These are phyloP conservation scores for Austroboletus festivus DNA, from an alignment of 768 basidiomycete species.

Conservation along the genomic window DNA sequence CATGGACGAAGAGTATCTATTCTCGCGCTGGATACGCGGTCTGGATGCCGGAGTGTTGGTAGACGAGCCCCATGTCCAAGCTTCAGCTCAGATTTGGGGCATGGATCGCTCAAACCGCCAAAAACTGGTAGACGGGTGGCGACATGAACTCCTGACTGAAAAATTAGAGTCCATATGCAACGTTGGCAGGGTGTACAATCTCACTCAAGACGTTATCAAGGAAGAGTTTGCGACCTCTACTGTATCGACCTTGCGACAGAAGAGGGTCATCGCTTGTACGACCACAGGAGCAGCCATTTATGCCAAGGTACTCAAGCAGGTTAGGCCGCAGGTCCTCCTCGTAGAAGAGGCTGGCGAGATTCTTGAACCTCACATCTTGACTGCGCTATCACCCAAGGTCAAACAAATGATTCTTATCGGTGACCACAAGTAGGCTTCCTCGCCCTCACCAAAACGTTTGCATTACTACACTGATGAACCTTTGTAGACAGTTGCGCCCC, in stretches of 20 bases:
- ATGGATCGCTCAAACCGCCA: slow-evolving; percentile 33
- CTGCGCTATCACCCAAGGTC: slow-evolving; percentile 47
- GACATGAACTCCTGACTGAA: slow-evolving; percentile 33
- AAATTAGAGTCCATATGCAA: too few relatives aligned
- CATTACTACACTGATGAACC: not conserved
- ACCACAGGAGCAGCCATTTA: slow-evolving; percentile 72
- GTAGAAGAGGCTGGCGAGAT: slow-evolving; percentile 78
- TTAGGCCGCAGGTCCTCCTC: slow-evolving; percentile 50
- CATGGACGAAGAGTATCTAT: too few relatives aligned
- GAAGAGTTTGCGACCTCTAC: slow-evolving; percentile 37
- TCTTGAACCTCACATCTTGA: slow-evolving; percentile 63
- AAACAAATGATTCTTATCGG: slow-evolving; percentile 66
- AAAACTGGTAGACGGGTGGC: slow-evolving; percentile 33
- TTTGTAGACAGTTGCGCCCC: slow-evolving; percentile 61
- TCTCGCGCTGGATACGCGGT: slow-evolving; percentile 47
- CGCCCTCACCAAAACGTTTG: too few relatives aligned
- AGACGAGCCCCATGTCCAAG: slow-evolving; percentile 24
- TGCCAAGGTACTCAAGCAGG: slow-evolving; percentile 42
- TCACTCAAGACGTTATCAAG: slow-evolving; percentile 33
- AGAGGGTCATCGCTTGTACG: slow-evolving; percentile 65
- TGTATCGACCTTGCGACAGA: slow-evolving; percentile 37
- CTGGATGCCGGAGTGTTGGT: slow-evolving; percentile 43
- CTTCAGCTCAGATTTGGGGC: slow-evolving; percentile 38
- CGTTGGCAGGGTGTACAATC: slow-evolving; percentile 41
- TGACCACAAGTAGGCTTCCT: slow-evolving; percentile 57